Conservation (phyloP, 148 eudicot species). For the Arbutus unedo region DNA sequence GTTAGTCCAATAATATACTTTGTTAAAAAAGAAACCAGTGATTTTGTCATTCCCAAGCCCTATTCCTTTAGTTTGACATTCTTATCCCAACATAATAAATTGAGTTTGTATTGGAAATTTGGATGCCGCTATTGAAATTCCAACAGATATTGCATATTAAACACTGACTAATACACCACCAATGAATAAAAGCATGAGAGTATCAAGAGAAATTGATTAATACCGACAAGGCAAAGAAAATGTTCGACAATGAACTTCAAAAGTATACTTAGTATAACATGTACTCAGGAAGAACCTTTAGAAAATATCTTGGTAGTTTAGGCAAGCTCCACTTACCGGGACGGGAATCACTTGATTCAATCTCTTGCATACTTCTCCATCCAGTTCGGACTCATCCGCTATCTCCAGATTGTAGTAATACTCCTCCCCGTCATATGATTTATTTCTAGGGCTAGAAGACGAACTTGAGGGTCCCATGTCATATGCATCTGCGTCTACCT, state of each 20-base stretch:
- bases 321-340: slow-evolving; percentile 61
- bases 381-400: slow-evolving; percentile 66
- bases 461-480: slow-evolving; percentile 57
- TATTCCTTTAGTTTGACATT: no score
- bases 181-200: background rate
- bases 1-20: background rate
- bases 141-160: background rate
- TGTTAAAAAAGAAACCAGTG: no score
- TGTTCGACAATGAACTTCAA: background rate
- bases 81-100: no score
- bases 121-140: background rate
- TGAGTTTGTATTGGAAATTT: no score
- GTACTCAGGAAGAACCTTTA: slow-evolving; percentile 8
- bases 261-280: background rate
- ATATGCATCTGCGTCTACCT: slow-evolving; percentile 41
- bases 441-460: slow-evolving; percentile 72
- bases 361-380: slow-evolving; percentile 91
- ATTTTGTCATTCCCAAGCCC: no score
- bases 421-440: slow-evolving; percentile 61
- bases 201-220: no score
- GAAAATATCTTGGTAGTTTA: slow-evolving; percentile 15
- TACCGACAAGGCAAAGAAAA: background rate
- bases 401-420: slow-evolving; percentile 55
- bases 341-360: slow-evolving; percentile 66
- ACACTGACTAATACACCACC: background rate